These are phyloP conservation scores for Saccharomyces jurei DNA, from an alignment of 805 yeast species.

Conservation along the genomic window DNA sequence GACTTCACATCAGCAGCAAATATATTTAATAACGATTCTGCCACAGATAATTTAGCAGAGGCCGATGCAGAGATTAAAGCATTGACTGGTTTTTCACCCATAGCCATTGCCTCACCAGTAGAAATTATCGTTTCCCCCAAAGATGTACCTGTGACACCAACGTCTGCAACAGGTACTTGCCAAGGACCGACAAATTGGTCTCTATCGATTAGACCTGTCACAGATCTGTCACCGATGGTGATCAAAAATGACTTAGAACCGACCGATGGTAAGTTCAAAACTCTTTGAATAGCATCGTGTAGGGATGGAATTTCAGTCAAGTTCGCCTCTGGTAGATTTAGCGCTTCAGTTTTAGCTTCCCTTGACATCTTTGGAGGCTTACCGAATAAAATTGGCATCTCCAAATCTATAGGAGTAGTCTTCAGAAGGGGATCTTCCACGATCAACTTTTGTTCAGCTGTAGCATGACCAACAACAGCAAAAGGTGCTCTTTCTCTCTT, in stretches of 20 bases:
- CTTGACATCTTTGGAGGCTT: slow-evolving; percentile 95
- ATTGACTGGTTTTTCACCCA: slow-evolving; percentile 92
- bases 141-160: slow-evolving; percentile 90
- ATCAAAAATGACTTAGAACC: slow-evolving; percentile 91
- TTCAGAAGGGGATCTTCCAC: slow-evolving; percentile 71
- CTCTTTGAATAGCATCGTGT: slow-evolving; percentile 68
- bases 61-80: slow-evolving; percentile 86
- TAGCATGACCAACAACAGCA: slow-evolving; percentile 93
- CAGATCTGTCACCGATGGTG: slow-evolving; percentile 98
- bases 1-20: slow-evolving; percentile 82
- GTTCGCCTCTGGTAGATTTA: slow-evolving; percentile 37
- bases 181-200: slow-evolving; percentile 99
- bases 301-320: slow-evolving; percentile 35
- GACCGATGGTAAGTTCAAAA: slow-evolving; percentile 82
- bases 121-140: slow-evolving; percentile 60
- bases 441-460: slow-evolving; percentile 72
- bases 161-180: slow-evolving; percentile 99
- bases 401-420: slow-evolving; percentile 89
- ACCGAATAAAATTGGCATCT: slow-evolving; percentile 90
- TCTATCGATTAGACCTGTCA: slow-evolving; percentile 92
- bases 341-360: slow-evolving; percentile 53
- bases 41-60: slow-evolving; percentile 90
- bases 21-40: slow-evolving; percentile 83
- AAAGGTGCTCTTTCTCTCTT: slow-evolving; percentile 92
- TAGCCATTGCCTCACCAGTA: slow-evolving; percentile 96